phyloP scores from a whole-genome alignment of 1,284 basidiomycete species.

The Austroboletus rostrupii region DNA sequence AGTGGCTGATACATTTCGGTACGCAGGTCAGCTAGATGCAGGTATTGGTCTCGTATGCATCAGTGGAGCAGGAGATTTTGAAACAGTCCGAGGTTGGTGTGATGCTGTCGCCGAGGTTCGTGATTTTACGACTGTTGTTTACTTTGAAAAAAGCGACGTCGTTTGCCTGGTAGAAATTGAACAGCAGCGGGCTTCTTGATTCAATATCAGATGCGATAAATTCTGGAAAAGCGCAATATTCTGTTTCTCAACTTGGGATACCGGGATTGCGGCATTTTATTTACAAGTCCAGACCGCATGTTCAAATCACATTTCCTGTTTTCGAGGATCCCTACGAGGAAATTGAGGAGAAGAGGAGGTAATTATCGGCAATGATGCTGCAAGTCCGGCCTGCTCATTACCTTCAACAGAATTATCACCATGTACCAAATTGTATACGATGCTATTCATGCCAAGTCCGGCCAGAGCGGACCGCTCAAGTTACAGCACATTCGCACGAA shows the following conservation, averaged over 20 bases:
- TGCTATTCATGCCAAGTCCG: constrained; percentile 80
- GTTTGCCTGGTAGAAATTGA: constrained; percentile 48
- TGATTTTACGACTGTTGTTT: not conserved
- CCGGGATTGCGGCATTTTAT: constrained; percentile 91
- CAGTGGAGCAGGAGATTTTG: constrained; percentile 66
- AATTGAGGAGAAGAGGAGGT: constrained; percentile 58
- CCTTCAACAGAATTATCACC: constrained; percentile 60
- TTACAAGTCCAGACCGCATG: constrained; percentile 85
- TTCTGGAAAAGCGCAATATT: constrained; percentile 56
- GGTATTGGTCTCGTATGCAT: constrained; percentile 63
- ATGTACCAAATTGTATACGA: constrained; percentile 85
- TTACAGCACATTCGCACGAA: constrained; percentile 82
- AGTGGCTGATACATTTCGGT: constrained; percentile 2
- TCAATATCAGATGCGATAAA: constrained; percentile 44
- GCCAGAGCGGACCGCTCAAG: constrained; percentile 72
- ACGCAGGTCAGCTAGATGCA: constrained; percentile 23
- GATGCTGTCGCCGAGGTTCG: constrained; percentile 59
- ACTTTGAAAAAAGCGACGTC: not conserved
- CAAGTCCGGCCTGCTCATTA: constrained; percentile 4
- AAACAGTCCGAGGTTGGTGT: constrained; percentile 68
- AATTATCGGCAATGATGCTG: not conserved
- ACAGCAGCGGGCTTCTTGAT: constrained; percentile 54
- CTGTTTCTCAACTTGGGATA: constrained; percentile 70
- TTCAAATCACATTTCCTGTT: constrained; percentile 81
- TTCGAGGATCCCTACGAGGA: constrained; percentile 82